These are phyloP conservation scores for Withania somnifera DNA, from an alignment of 305 asterid genomes.

Conservation along the genomic window DNA sequence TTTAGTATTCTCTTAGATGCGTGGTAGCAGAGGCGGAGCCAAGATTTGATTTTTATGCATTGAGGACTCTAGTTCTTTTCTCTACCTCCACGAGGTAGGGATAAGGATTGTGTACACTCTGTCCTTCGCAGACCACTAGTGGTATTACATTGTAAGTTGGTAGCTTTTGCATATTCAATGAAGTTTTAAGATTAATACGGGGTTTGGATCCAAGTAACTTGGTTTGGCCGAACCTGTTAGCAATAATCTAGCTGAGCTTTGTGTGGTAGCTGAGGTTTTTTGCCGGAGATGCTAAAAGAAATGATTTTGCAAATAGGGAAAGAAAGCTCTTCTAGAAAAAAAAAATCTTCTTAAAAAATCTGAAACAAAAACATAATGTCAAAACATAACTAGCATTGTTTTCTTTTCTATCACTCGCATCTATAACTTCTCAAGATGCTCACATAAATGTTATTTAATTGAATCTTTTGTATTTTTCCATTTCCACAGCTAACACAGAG, in stretches of 20 bases:
- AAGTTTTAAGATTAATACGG: not conserved
- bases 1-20: not conserved
- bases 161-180: not conserved
- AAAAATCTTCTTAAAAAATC: too few relatives aligned
- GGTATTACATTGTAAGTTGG: not conserved
- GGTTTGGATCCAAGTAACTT: not conserved
- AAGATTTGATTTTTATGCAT: not conserved
- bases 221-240: not conserved
- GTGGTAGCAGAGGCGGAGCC: not conserved
- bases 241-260: not conserved
- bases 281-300: not conserved
- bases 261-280: not conserved
- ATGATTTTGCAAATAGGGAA: too few relatives aligned
- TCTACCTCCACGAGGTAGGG: too few relatives aligned
- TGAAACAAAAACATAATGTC: too few relatives aligned
- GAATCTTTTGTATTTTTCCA: not conserved
- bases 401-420: too few relatives aligned
- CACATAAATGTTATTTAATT: not conserved
- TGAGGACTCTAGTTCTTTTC: not conserved
- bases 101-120: not conserved
- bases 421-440: too few relatives aligned
- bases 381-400: too few relatives aligned
- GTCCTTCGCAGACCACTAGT: not conserved
- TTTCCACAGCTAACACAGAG: not conserved
- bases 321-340: too few relatives aligned